Base-by-base conservation (phyloP, 176 grass and related monocot species). In the Oryza australiensis region DNA sequence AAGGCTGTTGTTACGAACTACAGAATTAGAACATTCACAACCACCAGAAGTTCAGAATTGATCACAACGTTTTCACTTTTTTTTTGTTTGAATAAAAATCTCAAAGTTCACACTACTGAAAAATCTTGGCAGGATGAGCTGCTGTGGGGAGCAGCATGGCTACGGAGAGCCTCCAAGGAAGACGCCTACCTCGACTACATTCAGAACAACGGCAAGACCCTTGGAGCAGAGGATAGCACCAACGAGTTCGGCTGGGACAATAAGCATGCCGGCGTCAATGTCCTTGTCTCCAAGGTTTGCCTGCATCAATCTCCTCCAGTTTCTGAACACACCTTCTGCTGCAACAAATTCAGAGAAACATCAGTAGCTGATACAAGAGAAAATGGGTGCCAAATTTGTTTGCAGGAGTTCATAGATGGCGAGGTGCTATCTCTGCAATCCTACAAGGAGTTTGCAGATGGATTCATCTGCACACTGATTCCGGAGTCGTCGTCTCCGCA, bases 181-280 rank as follows among this genome's bases (percentile, higher is more conserved):
- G 87, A 89, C 62, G 74, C 82, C 1, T 98, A 91, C 89, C 86
- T 89, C 73, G 76, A 91, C 37, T 98, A 93, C 86, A 95, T 98
- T 45, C 90, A 98, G 85, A 86, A 88, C 64, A 98, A 98, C 20
- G 92, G 92, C 82, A 95, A 95, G 76, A 98, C 90, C 26, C 87
- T 98, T 0, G 90, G 95, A 5, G 92, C 95, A 55, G 95, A 95
- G 60, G 95, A 98, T 28, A 95, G 60, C 84, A 89, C 77, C 76
- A 90, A 95, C 57, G 95, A 98, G 49, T 98, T 98, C 2, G 95
- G 95, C 6, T 98, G 95, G 95, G 95, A 98, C 75, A 98, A 95
- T 84, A 98, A 98, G 79, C 95, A 95, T n/a, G 92, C 95, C 3
- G 95, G 95, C 32, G 76, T 98, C 66, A 98, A 98, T 37, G 92